Evolutionary conservation across 208 protist genomes (phyloP).

Genomic region (Leishmania turanica): DNA sequence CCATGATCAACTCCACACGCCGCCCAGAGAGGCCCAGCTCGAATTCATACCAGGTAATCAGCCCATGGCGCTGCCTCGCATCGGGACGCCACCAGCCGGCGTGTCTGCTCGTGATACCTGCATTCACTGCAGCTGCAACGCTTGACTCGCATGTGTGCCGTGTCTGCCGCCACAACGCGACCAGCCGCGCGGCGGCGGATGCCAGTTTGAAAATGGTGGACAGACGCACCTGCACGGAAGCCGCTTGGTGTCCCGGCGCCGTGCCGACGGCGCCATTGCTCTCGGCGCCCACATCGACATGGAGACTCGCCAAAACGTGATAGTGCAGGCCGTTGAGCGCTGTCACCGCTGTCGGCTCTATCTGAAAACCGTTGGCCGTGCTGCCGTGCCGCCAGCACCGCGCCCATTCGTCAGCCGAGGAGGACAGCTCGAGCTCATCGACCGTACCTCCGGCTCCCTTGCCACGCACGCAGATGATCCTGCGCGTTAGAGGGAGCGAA

Average conservation of each 20-base stretch:
- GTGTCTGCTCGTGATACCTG: neutral
- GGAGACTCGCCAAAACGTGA: constrained; percentile 17
- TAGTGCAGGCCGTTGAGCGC: constrained; percentile 20
- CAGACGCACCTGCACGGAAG: constrained; percentile 1
- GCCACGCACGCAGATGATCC: constrained; percentile 22
- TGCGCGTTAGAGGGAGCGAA: constrained; percentile 20
- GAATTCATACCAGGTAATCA: constrained; percentile 21
- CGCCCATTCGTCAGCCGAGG: neutral
- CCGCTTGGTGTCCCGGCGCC: neutral
- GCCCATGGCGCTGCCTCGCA: too few relatives aligned
- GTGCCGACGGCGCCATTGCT: neutral
- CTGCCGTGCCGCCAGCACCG: neutral
- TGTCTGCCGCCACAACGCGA: neutral
- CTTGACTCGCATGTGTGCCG: neutral
- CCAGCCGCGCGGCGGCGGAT: neutral
- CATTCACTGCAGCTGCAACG: neutral
- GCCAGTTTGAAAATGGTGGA: neutral
- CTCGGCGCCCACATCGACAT: constrained; percentile 11
- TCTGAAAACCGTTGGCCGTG: constrained; percentile 16
- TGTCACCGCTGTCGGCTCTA: constrained; percentile 18
- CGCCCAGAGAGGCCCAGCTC: constrained; percentile 8
- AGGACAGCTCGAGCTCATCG: constrained; percentile 2
- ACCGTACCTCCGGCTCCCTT: neutral
- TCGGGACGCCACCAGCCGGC: neutral
- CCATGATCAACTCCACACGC: neutral